phyloP scores from a whole-genome alignment of 805 yeast genomes.

The Nakazawaea holstii region DNA sequence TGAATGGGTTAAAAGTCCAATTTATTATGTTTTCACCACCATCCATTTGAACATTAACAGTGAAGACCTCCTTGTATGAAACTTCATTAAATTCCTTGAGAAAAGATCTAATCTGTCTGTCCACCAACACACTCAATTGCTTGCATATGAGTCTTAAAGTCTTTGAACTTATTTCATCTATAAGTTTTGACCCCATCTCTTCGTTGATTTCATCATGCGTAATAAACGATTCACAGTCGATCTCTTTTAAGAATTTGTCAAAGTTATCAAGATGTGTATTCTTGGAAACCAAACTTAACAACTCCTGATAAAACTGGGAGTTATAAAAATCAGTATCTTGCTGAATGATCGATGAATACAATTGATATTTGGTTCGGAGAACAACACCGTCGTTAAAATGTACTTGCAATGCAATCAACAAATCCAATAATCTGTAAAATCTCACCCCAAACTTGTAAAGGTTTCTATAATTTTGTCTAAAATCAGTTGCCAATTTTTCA shows the following conservation, averaged over 20 bases:
- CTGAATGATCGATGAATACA: conserved; percentile 2
- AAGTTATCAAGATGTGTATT: background rate
- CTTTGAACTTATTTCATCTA: background rate
- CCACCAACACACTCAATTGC: conserved; percentile 1
- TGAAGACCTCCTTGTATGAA: conserved; percentile 36
- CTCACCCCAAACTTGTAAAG: background rate
- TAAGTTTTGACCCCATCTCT: background rate
- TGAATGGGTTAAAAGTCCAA: conserved; percentile 36
- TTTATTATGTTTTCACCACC: conserved; percentile 17
- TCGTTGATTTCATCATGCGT: conserved; percentile 6
- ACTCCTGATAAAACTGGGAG: conserved; percentile 4
- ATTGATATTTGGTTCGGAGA: conserved; percentile 1
- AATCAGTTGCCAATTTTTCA: background rate
- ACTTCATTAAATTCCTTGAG: conserved; percentile 10
- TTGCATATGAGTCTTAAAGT: background rate
- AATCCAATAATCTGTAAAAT: conserved; percentile 7
- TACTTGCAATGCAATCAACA: conserved; percentile 1
- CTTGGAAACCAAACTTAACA: background rate
- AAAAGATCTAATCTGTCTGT: background rate
- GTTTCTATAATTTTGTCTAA: conserved; percentile 3
- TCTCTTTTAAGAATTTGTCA: background rate
- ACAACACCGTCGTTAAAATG: background rate
- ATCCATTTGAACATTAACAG: conserved; percentile 21
- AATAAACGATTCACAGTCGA: background rate
- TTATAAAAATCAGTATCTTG: background rate